Percentiles rank a stretch among this genome's conserved stretches.
Evolutionary conservation across 805 yeast genomes (phyloP).

Genomic region (Zygoascus biomembranicola): DNA sequence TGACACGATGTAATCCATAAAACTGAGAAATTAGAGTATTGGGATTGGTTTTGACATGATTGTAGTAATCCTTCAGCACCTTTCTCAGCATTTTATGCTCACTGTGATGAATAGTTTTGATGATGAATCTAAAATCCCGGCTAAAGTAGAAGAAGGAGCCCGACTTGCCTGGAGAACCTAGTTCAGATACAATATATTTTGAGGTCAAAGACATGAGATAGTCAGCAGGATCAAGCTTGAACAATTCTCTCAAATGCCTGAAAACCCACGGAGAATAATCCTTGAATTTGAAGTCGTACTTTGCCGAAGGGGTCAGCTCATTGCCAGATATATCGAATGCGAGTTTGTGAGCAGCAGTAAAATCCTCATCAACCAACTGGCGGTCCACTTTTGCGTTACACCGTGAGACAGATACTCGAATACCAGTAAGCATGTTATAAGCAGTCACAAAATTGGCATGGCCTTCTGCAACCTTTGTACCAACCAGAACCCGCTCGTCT

Average conservation of each 20-base stretch:
- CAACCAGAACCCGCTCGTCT: conserved; percentile 49
- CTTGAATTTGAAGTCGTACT: conserved; percentile 92
- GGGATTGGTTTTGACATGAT: conserved; percentile 76
- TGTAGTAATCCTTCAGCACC: conserved; percentile 66
- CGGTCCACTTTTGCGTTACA: conserved; percentile 75
- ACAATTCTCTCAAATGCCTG: conserved; percentile 67
- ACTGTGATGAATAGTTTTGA: conserved; percentile 88
- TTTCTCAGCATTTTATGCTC: conserved; percentile 80
- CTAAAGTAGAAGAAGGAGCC: conserved; percentile 96
- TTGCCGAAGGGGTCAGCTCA: conserved; percentile 85
- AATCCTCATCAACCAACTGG: conserved; percentile 63
- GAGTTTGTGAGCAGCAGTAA: conserved; percentile 62
- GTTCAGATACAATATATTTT: conserved; percentile 81
- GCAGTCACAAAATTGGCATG: conserved; percentile 92
- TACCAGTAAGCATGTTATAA: conserved; percentile 95
- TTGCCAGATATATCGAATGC: conserved; percentile 79
- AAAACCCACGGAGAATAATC: conserved; percentile 95
- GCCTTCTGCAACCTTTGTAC: conserved; percentile 82
- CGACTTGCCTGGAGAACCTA: conserved; percentile 94
- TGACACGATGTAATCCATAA: conserved; percentile 89
- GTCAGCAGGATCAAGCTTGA: conserved; percentile 93
- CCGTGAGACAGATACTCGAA: conserved; percentile 87
- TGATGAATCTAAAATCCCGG: conserved; percentile 86
- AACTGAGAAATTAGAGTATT: conserved; percentile 89
- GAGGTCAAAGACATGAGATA: conserved; percentile 88